These are phyloP conservation scores for Tilletia indica DNA, from an alignment of 1,284 basidiomycete species.

Conservation along the genomic window DNA sequence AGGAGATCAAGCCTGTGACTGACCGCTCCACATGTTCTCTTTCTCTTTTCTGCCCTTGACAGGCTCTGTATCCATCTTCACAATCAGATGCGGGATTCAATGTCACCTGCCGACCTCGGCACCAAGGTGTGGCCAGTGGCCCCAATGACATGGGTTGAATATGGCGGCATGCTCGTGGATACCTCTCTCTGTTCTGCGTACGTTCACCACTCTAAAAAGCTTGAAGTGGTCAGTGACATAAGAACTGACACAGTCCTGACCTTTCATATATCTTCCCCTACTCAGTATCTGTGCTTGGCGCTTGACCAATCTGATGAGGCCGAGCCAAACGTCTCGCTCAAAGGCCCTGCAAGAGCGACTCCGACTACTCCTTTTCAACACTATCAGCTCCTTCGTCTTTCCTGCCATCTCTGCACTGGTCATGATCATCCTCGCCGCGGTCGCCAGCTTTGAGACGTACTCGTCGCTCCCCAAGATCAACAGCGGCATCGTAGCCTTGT, in stretches of 20 bases:
- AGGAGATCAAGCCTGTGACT: neutral
- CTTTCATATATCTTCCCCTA: neutral
- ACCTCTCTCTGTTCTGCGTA: slow-evolving; percentile 1
- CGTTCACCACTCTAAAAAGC: neutral
- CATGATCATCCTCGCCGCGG: slow-evolving; percentile 10
- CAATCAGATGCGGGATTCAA: neutral
- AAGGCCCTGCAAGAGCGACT: slow-evolving; percentile 6
- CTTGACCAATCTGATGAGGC: neutral
- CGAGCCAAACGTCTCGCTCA: neutral
- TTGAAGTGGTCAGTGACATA: neutral
- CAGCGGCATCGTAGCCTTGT: neutral
- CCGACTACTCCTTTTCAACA: slow-evolving; percentile 14
- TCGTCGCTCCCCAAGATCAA: slow-evolving; percentile 8
- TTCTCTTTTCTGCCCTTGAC: neutral
- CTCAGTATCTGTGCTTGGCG: slow-evolving; percentile 14
- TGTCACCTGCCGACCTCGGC: slow-evolving; percentile 6
- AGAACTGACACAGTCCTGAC: too few species aligned
- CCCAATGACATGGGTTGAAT: neutral
- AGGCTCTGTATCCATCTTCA: neutral
- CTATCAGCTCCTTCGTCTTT: slow-evolving; percentile 13
- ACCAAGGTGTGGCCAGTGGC: slow-evolving; percentile 8
- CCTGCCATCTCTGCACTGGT: slow-evolving; percentile 11
- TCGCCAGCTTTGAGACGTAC: slow-evolving; percentile 3
- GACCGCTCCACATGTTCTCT: neutral
- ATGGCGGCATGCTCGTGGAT: slow-evolving; percentile 14